Evolutionary conservation across 2,329 filamentous ascomycete genomes (phyloP).

Genomic region (Thelonectria olida): DNA sequence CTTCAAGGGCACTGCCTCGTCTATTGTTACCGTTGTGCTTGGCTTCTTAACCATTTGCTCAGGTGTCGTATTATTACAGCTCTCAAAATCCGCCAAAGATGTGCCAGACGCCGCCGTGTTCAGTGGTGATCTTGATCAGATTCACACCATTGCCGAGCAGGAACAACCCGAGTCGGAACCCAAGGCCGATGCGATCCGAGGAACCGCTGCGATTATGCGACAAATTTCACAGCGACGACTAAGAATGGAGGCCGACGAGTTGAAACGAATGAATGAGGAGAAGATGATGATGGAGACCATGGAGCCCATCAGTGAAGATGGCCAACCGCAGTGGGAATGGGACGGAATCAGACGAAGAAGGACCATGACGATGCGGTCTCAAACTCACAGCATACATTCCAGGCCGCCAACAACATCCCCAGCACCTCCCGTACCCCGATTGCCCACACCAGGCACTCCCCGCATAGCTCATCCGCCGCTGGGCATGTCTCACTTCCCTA

Average conservation of each 20-base stretch:
- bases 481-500: constrained; percentile 86
- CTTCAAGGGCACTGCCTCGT: constrained; percentile 84
- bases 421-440: constrained; percentile 38
- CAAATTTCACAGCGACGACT: constrained; percentile 79
- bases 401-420: constrained; percentile 40
- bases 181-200: constrained; percentile 94
- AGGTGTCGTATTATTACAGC: constrained; percentile 89
- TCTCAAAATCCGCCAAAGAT: constrained; percentile 98
- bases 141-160: constrained; percentile 93
- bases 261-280: constrained; percentile 81
- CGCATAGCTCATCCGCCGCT: constrained; percentile 55
- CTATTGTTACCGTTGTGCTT: constrained; percentile 89
- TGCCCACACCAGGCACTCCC: constrained; percentile 33
- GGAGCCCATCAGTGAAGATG: constrained; percentile 80
- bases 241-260: constrained; percentile 82
- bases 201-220: constrained; percentile 86
- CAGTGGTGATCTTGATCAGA: constrained; percentile 90
- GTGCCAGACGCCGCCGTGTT: constrained; percentile 94
- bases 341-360: constrained; percentile 84
- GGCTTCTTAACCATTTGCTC: constrained; percentile 95
- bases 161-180: constrained; percentile 97
- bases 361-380: constrained; percentile 54
- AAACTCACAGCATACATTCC: constrained; percentile 42
- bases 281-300: constrained; percentile 74
- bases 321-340: constrained; percentile 79